Base-by-base conservation (phyloP, 441 rosid species). In the Breynia disticha region DNA sequence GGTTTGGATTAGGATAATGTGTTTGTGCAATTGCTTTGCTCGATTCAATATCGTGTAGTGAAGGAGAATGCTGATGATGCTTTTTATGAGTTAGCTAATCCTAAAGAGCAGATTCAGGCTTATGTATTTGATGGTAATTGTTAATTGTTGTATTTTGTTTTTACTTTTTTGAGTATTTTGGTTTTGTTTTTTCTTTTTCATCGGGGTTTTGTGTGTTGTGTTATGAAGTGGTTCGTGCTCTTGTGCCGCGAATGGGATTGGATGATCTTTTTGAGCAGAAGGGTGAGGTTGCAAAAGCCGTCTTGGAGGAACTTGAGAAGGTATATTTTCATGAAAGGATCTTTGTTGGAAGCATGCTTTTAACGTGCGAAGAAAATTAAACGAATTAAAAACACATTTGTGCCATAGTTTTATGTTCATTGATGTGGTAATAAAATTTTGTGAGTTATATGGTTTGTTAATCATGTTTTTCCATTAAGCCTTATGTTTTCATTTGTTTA, bases 201-300 rank as follows among this genome's bases (percentile, higher is more conserved):
- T 16, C 16, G 35, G 3, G 14, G 39, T 5, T 13, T 9, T 38
- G 4, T 57, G 32, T 45, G 11, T 51, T 61, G 38, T 69, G 52
- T 52, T 55, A 16, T 66, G 48, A 42, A 93, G 99, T 89, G 74
- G 99, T 89, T 56, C 86, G 99, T 55, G 99, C 97, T 76, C 54
- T 81, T 58, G 97, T 89, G 48, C 99, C 96, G 3, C 72, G 88
- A 74, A 83, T 93, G 86, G 67, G 75, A n/a, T 65, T 93, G 61
- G 97, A 89, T 59, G 94, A 84, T 61, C 87, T 93, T 41, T 93
- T 89, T 68, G 97, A 93, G 57, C 97, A 93, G 67, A 89, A 93
- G 73, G 94, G 96, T 7, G 99, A 93, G 72, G 96, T 93, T 43
- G 99, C 99, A 43, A 81, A 73, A 77, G 70, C 95, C 79, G 96